A percentile compares a stretch with the other conserved stretches of the same genome.
Evolutionary conservation across 139 green algal genomes (phyloP).

Genomic region (Cymbomonas tetramitiformis): DNA sequence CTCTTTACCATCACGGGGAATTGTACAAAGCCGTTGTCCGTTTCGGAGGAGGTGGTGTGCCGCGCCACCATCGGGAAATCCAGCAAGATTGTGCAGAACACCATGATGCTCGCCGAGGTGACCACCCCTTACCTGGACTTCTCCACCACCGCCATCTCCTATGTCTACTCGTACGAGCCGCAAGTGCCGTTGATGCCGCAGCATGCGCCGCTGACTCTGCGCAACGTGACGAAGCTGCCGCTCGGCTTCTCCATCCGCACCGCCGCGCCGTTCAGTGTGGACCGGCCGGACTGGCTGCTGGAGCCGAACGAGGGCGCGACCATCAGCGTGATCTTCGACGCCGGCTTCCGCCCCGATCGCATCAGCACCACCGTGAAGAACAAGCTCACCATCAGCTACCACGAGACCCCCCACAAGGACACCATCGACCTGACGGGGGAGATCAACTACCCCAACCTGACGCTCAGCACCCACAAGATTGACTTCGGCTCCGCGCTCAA

Average conservation of each 20-base stretch:
- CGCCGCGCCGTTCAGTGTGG: conserved; percentile 43
- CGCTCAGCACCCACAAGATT: conserved; percentile 23
- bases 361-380: neutral
- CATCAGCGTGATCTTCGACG: conserved; percentile 46
- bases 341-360: conserved; percentile 3
- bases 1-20: conserved; percentile 39
- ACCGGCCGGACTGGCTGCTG: conserved; percentile 32
- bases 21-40: conserved; percentile 12
- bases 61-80: conserved; percentile 7
- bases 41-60: conserved; percentile 39
- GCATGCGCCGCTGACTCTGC: conserved; percentile 12
- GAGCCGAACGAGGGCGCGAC: conserved; percentile 33
- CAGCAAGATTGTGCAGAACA: conserved; percentile 4
- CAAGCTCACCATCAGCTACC: conserved; percentile 35
- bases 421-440: conserved; percentile 40
- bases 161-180: conserved; percentile 38
- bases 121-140: conserved; percentile 49
- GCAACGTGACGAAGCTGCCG: conserved; percentile 35
- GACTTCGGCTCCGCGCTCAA: conserved; percentile 56
- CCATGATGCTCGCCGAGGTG: conserved; percentile 23
- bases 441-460: conserved; percentile 57
- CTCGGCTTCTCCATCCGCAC: conserved; percentile 37
- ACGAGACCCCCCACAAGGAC: conserved; percentile 54
- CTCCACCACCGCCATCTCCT: conserved; percentile 35
- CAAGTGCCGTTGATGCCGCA: conserved; percentile 11